Conservation (phyloP, 225 moss, liverwort and hornwort species). For the Polytrichum commune region DNA sequence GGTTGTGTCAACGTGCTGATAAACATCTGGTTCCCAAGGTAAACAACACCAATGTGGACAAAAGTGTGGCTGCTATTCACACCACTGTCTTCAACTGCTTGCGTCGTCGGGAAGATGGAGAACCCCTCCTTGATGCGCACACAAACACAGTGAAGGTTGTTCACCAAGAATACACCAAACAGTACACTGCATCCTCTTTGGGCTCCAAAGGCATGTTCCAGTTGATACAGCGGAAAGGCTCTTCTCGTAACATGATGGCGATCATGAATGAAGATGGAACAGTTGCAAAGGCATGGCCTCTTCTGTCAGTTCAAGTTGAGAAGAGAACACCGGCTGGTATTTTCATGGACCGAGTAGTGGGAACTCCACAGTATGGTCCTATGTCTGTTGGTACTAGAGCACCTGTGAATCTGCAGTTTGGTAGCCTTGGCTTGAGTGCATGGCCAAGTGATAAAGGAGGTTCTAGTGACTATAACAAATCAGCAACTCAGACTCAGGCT, state of each 20-base stretch:
- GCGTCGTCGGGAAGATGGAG: slow-evolving; percentile 74
- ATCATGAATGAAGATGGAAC: slow-evolving; percentile 74
- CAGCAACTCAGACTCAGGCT: slow-evolving; percentile 11
- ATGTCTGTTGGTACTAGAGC: slow-evolving; percentile 53
- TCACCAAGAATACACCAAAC: slow-evolving; percentile 75
- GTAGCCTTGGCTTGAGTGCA: slow-evolving; percentile 67
- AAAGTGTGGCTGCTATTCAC: slow-evolving; percentile 95
- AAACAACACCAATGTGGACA: slow-evolving; percentile 99
- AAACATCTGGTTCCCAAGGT: slow-evolving; percentile 87
- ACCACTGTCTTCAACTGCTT: slow-evolving; percentile 85
- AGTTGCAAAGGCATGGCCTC: slow-evolving; percentile 86
- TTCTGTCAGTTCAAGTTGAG: slow-evolving; percentile 41
- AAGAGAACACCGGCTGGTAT: slow-evolving; percentile 27
- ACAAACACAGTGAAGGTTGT: slow-evolving; percentile 78
- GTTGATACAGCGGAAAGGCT: slow-evolving; percentile 84
- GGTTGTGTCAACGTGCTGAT: slow-evolving; percentile 81
- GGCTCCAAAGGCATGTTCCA: slow-evolving; percentile 97
- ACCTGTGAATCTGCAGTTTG: slow-evolving; percentile 81
- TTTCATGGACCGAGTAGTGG: slow-evolving; percentile 34
- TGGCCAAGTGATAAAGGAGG: slow-evolving; percentile 63
- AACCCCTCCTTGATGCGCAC: slow-evolving; percentile 61
- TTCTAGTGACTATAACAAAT: slow-evolving; percentile 11
- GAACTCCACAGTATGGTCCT: slow-evolving; percentile 79
- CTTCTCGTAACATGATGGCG: slow-evolving; percentile 81
- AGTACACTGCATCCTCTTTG: slow-evolving; percentile 64